Percentiles rank a stretch among this genome's conserved stretches.
These are phyloP conservation scores for Pythium plurisporium DNA, from an alignment of 352 stramenopile genomes.

Conservation along the genomic window DNA sequence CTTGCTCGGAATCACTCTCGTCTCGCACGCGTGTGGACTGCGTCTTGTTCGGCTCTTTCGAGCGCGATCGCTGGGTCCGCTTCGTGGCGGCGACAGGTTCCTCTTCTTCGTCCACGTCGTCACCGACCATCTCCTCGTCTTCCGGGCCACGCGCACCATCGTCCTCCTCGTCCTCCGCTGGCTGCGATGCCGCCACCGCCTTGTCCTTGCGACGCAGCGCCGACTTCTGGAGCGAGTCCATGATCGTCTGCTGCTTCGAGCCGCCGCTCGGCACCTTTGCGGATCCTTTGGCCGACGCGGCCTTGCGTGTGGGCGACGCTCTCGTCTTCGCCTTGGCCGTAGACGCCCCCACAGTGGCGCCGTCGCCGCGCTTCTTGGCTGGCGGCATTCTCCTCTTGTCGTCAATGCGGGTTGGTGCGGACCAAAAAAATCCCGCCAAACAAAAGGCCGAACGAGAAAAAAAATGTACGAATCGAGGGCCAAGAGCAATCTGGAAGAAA, in stretches of 20 bases:
- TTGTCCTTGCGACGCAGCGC: constrained; percentile 22
- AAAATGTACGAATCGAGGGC: constrained; percentile 10
- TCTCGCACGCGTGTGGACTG: not conserved
- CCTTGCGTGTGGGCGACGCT: no score
- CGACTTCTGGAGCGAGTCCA: constrained; percentile 19
- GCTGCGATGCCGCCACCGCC: not conserved
- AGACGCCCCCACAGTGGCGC: not conserved
- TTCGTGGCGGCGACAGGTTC: not conserved
- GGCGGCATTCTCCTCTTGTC: constrained; percentile 9
- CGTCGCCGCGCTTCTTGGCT: constrained; percentile 12
- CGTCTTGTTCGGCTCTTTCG: not conserved
- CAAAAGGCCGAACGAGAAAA: not conserved
- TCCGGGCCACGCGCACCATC: not conserved
- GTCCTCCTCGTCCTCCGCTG: not conserved
- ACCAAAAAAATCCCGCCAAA: constrained; percentile 10
- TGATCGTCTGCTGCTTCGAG: constrained; percentile 23
- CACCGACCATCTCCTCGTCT: constrained; percentile 2
- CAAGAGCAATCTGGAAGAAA: not conserved
- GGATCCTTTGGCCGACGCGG: not conserved
- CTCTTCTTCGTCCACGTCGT: not conserved
- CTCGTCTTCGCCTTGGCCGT: constrained; percentile 6
- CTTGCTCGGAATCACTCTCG: constrained; percentile 12
- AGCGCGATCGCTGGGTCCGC: not conserved
- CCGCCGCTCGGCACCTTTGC: not conserved
- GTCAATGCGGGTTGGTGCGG: constrained; percentile 4